Conservation (phyloP, 78 protist genomes). For the Cavenderia fasciculata region DNA sequence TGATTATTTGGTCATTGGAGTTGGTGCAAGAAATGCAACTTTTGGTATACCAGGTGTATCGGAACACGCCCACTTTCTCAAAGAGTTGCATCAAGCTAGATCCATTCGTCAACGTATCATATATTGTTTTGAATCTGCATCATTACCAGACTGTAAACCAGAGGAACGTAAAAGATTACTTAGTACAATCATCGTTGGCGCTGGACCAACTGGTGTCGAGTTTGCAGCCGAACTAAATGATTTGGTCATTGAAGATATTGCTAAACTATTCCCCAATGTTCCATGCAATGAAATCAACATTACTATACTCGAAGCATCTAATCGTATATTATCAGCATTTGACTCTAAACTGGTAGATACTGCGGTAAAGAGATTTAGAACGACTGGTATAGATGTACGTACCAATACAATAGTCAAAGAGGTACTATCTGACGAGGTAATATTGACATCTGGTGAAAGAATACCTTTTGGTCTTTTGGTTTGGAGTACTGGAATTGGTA, state of each 20-base stretch:
- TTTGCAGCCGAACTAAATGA: conserved; percentile 49
- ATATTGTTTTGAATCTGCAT: conserved; percentile 82
- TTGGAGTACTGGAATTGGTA: conserved; percentile 79
- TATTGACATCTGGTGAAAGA: not conserved
- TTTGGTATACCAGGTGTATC: conserved; percentile 86
- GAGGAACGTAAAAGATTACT: conserved; percentile 63
- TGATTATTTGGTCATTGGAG: conserved; percentile 87
- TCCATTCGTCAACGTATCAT: conserved; percentile 78
- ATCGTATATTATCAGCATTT: conserved; percentile 21
- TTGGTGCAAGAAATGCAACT: conserved; percentile 86
- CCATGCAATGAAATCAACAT: conserved; percentile 54
- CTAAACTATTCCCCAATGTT: conserved; percentile 33
- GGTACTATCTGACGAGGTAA: not conserved
- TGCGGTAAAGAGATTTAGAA: conserved; percentile 30
- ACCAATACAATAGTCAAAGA: conserved; percentile 46
- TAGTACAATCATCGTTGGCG: conserved; percentile 87
- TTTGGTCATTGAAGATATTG: conserved; percentile 25
- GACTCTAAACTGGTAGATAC: conserved; percentile 29
- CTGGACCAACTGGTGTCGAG: conserved; percentile 93
- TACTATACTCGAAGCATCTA: conserved; percentile 61
- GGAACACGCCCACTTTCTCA: conserved; percentile 80
- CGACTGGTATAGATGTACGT: conserved; percentile 28
- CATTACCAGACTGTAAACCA: conserved; percentile 65
- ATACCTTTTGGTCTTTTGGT: conserved; percentile 55
- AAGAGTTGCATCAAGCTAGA: conserved; percentile 80